Base-by-base conservation (phyloP, 495 filamentous ascomycete genomes). In the Penicilliopsis zonata region DNA sequence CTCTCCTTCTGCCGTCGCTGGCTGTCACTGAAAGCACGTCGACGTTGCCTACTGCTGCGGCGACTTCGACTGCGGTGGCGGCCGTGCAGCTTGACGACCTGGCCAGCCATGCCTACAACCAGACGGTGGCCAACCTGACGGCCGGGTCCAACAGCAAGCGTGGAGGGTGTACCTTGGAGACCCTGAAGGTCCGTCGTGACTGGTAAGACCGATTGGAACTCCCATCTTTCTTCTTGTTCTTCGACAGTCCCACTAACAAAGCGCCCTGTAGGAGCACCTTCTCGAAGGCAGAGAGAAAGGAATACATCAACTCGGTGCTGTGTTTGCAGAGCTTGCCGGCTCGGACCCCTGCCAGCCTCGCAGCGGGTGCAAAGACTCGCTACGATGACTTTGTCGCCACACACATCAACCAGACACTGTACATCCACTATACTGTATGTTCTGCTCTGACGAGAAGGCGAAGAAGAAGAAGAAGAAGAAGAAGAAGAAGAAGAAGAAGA, bases 351-450 rank as follows among this genome's bases (percentile, higher is more conserved):
- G 27, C 53, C 1, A 31, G 36, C 4, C 32, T 57, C 3, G 66
- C 65, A 33, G 63, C 33, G 10, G 71, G 72, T 23, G 66, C 68
- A 2, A 64, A 50, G 46, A 69, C 56, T 42, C 62, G 74, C 12
- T 80, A 70, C 41, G 80, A 86, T 56, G 80, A 86, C 47, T 84
- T 85, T 43, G 61, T 76, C 23, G 74, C 65, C 9, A 65, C 64
- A 6, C 81, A 86, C 47, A 78, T 82, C 47, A 65, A 72, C 36
- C 65, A 80, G 45, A 76, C 74, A 3, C 41, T 59, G 9, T 34
- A 40, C 2, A 80, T 82, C 34, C 80, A 85, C 44, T 70, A 59
- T 35, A 72, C 69, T 4, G 64, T 68, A 57, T 18, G 47, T 37
- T 15, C 28, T 9, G 20, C 9, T 28, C n/a, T 28, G 26, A 13